Percentiles rank a stretch among this genome's conserved stretches.
These are phyloP conservation scores for Elsinoe fawcettii DNA, from an alignment of 2,329 filamentous ascomycete genomes.

Conservation along the genomic window DNA sequence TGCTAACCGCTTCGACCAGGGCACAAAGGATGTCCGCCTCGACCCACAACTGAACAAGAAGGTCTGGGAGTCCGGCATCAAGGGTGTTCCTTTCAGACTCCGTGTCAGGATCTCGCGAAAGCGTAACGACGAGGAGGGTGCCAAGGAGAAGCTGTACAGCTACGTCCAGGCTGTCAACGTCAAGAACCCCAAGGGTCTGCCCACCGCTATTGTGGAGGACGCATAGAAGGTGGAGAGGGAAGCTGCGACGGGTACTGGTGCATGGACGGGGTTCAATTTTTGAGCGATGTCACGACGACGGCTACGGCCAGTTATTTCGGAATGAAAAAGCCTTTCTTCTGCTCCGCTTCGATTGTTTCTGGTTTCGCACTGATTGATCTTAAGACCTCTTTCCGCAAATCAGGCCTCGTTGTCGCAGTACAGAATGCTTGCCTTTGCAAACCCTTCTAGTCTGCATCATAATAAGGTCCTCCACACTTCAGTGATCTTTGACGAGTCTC, in stretches of 20 bases:
- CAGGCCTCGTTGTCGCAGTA: too few relatives aligned
- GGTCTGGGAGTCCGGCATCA: constrained; percentile 98
- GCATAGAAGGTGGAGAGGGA: constrained; percentile 34
- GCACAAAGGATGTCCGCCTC: constrained; percentile 92
- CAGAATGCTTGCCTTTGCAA: too few relatives aligned
- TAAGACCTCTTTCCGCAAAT: background rate
- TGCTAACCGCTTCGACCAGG: constrained; percentile 45
- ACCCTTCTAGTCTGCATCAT: too few relatives aligned
- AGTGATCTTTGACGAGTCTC: too few relatives aligned
- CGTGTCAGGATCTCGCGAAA: constrained; percentile 98
- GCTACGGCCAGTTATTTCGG: constrained; percentile 4
- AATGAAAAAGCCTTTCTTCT: constrained; percentile 8
- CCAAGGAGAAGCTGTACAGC: constrained; percentile 99
- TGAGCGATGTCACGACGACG: background rate
- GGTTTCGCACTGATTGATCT: too few relatives aligned
- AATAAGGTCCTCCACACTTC: too few relatives aligned
- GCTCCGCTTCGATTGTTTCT: background rate
- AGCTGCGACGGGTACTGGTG: background rate
- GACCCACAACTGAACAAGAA: constrained; percentile 99
- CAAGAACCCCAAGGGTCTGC: constrained; percentile 97
- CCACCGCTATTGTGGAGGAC: constrained; percentile 77
- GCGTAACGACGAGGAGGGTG: constrained; percentile 99
- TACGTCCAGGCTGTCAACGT: constrained; percentile 99
- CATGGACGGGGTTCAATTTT: constrained; percentile 1
- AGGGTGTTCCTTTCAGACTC: constrained; percentile 95